Evolutionary conservation across 352 stramenopile species (phyloP).

Genomic region (Globisporangium rhizosaccharum): DNA sequence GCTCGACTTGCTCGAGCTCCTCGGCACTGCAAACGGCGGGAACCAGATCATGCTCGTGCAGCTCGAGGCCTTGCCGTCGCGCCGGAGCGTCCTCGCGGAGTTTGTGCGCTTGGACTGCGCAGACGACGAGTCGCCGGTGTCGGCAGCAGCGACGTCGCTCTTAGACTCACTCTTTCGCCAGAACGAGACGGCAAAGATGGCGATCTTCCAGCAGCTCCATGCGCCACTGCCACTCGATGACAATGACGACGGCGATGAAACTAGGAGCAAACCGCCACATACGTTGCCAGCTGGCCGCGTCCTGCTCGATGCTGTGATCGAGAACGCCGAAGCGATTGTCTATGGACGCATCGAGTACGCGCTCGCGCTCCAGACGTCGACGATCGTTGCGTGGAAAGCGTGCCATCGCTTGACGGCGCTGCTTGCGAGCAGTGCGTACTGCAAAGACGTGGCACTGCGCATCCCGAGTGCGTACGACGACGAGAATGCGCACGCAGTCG

Average conservation of each 20-base stretch:
- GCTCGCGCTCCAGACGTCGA: background rate
- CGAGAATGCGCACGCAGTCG: constrained; percentile 37
- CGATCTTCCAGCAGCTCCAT: constrained; percentile 63
- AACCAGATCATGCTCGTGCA: constrained; percentile 75
- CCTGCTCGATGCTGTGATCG: constrained; percentile 44
- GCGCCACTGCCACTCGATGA: constrained; percentile 29
- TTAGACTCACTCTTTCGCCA: constrained; percentile 56
- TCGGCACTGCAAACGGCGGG: constrained; percentile 47
- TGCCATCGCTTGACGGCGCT: constrained; percentile 49
- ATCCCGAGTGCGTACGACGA: constrained; percentile 45
- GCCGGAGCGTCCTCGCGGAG: constrained; percentile 45
- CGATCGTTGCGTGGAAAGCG: constrained; percentile 44
- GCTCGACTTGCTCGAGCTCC: constrained; percentile 51
- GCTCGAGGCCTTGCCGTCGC: constrained; percentile 36
- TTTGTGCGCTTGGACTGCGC: constrained; percentile 52
- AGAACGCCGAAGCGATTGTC: constrained; percentile 39
- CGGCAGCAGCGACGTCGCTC: constrained; percentile 46
- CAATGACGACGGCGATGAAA: constrained; percentile 7
- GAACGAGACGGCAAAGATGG: constrained; percentile 62
- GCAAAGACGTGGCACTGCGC: constrained; percentile 66
- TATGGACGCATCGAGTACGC: constrained; percentile 11
- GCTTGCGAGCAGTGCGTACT: constrained; percentile 46
- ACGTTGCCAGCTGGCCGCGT: constrained; percentile 32
- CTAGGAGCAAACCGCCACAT: constrained; percentile 10
- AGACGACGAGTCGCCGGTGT: constrained; percentile 55